These are phyloP conservation scores for Vitis hybrid DNA, from an alignment of 177 flowering plant species.

Conservation along the genomic window DNA sequence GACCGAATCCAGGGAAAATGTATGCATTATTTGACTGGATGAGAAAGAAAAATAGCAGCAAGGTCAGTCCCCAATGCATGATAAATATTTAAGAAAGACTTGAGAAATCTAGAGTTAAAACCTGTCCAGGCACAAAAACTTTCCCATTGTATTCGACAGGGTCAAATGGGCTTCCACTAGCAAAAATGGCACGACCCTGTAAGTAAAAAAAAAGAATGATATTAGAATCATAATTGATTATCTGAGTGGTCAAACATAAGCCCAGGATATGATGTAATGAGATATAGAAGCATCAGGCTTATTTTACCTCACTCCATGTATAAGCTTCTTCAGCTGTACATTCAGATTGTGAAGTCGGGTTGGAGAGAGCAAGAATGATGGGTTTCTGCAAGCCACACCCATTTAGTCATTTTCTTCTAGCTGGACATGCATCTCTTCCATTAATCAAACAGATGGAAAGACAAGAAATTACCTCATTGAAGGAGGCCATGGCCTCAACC, in stretches of 20 bases:
- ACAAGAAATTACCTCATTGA: constrained; percentile 35
- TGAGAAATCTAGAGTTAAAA: not conserved
- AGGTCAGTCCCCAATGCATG: constrained; percentile 7
- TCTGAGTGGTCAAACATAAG: not conserved
- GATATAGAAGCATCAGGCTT: not conserved
- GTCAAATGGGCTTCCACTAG: constrained; percentile 60
- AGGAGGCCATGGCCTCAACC: constrained; percentile 42
- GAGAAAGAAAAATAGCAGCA: constrained; percentile 1
- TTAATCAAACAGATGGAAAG: not conserved
- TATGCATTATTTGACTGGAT: constrained; percentile 56
- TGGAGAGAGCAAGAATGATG: constrained; percentile 59
- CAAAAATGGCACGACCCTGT: constrained; percentile 62
- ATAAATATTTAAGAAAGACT: not conserved
- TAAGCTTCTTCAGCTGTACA: constrained; percentile 76
- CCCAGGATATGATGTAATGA: not conserved
- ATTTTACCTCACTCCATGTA: constrained; percentile 51
- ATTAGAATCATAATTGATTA: not conserved
- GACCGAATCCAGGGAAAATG: constrained; percentile 60
- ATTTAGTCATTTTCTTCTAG: not conserved
- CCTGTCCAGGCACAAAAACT: constrained; percentile 52
- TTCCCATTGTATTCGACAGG: constrained; percentile 54
- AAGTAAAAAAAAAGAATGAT: not conserved
- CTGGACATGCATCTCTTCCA: not conserved
- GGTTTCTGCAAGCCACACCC: constrained; percentile 45
- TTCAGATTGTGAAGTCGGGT: constrained; percentile 74